Evolutionary conservation across 768 basidiomycete genomes (phyloP).

Genomic region (Trametes elegans): DNA sequence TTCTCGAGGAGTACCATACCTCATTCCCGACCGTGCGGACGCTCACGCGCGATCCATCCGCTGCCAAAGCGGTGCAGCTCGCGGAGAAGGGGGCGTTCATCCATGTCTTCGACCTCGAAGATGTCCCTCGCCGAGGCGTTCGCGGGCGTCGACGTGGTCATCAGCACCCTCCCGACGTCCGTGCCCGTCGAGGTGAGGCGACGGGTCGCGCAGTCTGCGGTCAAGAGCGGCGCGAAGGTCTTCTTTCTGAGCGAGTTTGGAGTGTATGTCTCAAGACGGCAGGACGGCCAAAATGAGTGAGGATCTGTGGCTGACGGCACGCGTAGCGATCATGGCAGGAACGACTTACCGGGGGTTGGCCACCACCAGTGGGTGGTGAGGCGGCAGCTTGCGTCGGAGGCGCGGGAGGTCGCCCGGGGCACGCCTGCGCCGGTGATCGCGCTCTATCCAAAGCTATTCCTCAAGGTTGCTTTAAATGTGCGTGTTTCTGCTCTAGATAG

Average conservation of each 20-base stretch:
- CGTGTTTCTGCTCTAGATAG: background rate
- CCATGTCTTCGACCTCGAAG: slow-evolving; percentile 2
- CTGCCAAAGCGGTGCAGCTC: slow-evolving; percentile 6
- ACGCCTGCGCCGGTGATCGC: slow-evolving; percentile 19
- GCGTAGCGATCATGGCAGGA: slow-evolving; percentile 20
- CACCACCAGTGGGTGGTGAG: slow-evolving; percentile 14
- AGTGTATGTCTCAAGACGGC: too few relatives aligned
- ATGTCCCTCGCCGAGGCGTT: background rate
- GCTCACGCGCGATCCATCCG: slow-evolving; percentile 18
- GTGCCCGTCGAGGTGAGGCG: background rate
- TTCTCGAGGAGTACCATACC: slow-evolving; percentile 18
- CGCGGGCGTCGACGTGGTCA: slow-evolving; percentile 7
- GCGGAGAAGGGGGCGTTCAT: slow-evolving; percentile 20
- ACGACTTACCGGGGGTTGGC: slow-evolving; percentile 20
- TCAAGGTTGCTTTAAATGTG: slow-evolving; percentile 10
- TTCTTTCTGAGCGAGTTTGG: slow-evolving; percentile 24
- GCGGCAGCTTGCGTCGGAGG: slow-evolving; percentile 1
- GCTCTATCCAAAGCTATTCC: slow-evolving; percentile 21
- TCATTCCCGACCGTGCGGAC: slow-evolving; percentile 20
- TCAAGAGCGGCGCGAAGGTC: slow-evolving; percentile 20
- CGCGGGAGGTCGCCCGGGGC: slow-evolving; percentile 1
- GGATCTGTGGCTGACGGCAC: background rate
- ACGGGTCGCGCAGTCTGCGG: background rate
- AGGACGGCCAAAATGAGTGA: too few relatives aligned
- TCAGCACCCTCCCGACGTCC: slow-evolving; percentile 3